Evolutionary conservation across 306 rosid species (phyloP).

Genomic region (Astragalus membranaceus): DNA sequence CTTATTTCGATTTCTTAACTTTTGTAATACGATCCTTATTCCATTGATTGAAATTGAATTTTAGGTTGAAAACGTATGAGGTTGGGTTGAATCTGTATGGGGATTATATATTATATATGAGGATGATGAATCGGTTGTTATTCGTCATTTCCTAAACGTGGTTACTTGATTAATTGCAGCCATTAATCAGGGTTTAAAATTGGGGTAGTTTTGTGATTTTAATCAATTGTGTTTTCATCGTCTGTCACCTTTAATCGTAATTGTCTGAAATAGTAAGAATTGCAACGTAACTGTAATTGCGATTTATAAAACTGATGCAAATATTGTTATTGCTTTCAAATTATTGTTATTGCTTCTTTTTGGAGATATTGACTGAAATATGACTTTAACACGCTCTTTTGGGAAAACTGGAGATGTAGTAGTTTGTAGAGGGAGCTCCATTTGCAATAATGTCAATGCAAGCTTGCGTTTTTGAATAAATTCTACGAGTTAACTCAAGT

Average conservation of each 20-base stretch:
- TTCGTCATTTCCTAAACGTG: neutral
- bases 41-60: neutral
- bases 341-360: neutral
- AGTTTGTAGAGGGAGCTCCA: too few relatives aligned
- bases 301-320: too few relatives aligned
- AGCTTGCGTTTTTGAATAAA: too few relatives aligned
- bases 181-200: neutral
- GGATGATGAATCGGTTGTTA: neutral
- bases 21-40: conserved; percentile 5
- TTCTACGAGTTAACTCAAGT: too few relatives aligned
- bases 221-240: neutral
- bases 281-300: too few relatives aligned
- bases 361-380: neutral
- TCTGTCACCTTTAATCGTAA: neutral
- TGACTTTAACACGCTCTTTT: too few relatives aligned
- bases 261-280: neutral
- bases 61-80: neutral
- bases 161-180: neutral
- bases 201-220: too few relatives aligned
- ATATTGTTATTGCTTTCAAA: neutral
- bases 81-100: neutral
- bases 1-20: neutral
- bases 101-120: too few relatives aligned
- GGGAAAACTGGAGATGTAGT: too few relatives aligned
- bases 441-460: too few relatives aligned